phyloP scores from a whole-genome alignment of 1,284 basidiomycete genomes.

The Cutaneotrichosporon sp. region DNA sequence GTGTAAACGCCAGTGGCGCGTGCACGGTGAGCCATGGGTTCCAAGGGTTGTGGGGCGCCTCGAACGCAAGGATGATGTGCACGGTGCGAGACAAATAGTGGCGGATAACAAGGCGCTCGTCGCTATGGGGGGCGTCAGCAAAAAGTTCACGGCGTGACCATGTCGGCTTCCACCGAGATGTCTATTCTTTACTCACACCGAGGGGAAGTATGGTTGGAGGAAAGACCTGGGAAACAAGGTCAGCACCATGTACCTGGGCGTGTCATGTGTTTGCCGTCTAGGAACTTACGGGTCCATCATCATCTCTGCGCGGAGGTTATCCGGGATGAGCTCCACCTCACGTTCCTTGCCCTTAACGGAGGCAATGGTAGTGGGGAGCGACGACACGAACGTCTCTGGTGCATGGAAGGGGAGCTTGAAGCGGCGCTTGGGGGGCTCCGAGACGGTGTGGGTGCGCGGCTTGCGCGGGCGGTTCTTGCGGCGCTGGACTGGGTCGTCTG shows the following conservation, averaged over 20 bases:
- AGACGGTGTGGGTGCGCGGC: slow-evolving; percentile 21
- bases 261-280: too few relatives aligned
- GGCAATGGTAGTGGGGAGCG: slow-evolving; percentile 23
- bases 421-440: slow-evolving; percentile 26
- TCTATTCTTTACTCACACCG: slow-evolving; percentile 42
- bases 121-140: slow-evolving; percentile 24
- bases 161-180: too few relatives aligned
- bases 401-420: slow-evolving; percentile 29
- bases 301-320: slow-evolving; percentile 33
- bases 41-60: slow-evolving; percentile 39
- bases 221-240: slow-evolving; percentile 32
- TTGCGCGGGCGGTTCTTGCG: slow-evolving; percentile 33
- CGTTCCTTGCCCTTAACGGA: slow-evolving; percentile 31
- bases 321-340: slow-evolving; percentile 30
- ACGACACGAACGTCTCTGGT: slow-evolving; percentile 24
- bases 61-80: slow-evolving; percentile 48
- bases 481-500: slow-evolving; percentile 36
- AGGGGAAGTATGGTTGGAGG: slow-evolving; percentile 45
- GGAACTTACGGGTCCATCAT: slow-evolving; percentile 51
- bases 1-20: slow-evolving; percentile 45
- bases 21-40: slow-evolving; percentile 50
- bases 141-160: background rate
- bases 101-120: slow-evolving; percentile 48
- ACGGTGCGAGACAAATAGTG: slow-evolving; percentile 48
- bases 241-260: slow-evolving; percentile 4